Evolutionary conservation across 1,284 basidiomycete genomes (phyloP).

Genomic region (Grifola frondosa): DNA sequence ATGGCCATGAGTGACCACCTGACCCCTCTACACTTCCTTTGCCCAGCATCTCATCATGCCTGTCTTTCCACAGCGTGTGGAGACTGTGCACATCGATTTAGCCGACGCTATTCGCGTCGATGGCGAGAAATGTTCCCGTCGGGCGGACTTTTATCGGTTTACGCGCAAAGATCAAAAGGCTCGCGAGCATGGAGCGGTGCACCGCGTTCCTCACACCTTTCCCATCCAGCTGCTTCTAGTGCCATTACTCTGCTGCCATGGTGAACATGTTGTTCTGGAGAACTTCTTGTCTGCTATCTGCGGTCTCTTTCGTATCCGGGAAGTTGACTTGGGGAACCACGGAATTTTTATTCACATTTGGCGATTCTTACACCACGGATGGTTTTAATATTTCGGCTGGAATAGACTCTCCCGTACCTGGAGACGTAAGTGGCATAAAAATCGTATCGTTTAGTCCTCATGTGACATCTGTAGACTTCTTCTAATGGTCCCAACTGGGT

Average conservation of each 20-base stretch:
- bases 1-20: slow-evolving; percentile 6
- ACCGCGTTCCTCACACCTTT: no score
- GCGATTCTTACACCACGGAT: slow-evolving; percentile 52
- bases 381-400: slow-evolving; percentile 63
- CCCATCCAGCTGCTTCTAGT: no score
- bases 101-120: background rate
- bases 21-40: slow-evolving; percentile 1
- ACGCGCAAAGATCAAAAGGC: no score
- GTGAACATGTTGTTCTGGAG: slow-evolving; percentile 18
- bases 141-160: no score
- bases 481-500: slow-evolving; percentile 70
- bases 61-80: background rate
- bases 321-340: slow-evolving; percentile 35
- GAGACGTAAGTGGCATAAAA: slow-evolving; percentile 42
- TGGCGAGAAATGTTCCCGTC: background rate
- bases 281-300: slow-evolving; percentile 13
- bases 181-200: no score
- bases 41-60: background rate
- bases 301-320: slow-evolving; percentile 18
- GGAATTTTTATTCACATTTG: slow-evolving; percentile 52
- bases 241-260: background rate
- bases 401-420: slow-evolving; percentile 51
- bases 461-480: slow-evolving; percentile 41
- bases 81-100: background rate
- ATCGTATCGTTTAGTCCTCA: slow-evolving; percentile 8